phyloP scores from a whole-genome alignment of 208 protist species.

The Leishmania aethiopica region DNA sequence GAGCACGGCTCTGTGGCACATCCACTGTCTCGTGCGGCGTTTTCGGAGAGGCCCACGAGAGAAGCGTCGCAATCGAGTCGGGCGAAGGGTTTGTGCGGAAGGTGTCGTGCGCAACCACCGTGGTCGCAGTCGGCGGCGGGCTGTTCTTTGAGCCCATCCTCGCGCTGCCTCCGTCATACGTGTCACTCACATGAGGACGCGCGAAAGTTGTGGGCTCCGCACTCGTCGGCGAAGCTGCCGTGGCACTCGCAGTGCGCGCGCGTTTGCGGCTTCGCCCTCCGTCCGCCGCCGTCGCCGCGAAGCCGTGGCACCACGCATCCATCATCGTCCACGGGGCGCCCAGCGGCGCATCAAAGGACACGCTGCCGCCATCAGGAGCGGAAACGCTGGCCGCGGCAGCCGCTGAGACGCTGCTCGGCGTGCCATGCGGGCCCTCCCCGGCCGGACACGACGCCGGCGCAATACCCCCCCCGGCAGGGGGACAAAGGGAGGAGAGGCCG shows the following conservation, averaged over 20 bases:
- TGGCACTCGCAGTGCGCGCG: background rate
- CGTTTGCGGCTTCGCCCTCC: conserved; percentile 2
- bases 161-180: background rate
- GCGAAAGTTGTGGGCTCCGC: background rate
- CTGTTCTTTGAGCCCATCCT: background rate
- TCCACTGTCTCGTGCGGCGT: background rate
- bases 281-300: background rate
- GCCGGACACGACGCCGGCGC: background rate
- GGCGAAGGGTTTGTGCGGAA: background rate
- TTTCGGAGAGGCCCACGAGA: background rate
- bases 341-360: background rate
- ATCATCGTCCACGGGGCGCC: conserved; percentile 3
- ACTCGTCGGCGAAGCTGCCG: background rate
- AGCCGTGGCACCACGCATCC: conserved; percentile 30
- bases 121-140: background rate
- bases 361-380: background rate
- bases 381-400: background rate
- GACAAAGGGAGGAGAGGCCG: too few species aligned
- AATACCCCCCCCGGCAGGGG: background rate
- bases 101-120: background rate
- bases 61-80: background rate
- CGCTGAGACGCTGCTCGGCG: background rate
- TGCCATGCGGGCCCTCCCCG: background rate
- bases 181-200: background rate
- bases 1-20: conserved; percentile 29